Evolutionary conservation across 2,329 filamentous ascomycete species (phyloP), one percentile per base, ranked within the genome.

Genomic region (Aspergillus novofumigatus): DNA sequence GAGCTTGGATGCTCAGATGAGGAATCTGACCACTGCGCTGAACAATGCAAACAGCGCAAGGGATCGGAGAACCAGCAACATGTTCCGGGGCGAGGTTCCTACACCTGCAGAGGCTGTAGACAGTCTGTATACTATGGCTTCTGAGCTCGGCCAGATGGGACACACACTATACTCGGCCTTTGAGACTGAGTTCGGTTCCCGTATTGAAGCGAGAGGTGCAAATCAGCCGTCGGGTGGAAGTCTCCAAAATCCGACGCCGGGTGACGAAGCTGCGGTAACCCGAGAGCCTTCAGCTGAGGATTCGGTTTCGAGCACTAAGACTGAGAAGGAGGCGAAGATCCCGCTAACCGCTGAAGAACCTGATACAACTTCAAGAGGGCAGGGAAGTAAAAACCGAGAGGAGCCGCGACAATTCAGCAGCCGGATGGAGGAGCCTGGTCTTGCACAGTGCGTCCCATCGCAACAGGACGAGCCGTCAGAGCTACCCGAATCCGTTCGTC

Each of bases 101-200:
- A 65, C 72, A 11, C 67, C 75, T 23, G 72, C 75, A 45, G 68
- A 71, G 56, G 62, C 76, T 14, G 67, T 75, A 7, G 67, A 71
- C 35, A 68, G 71, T 26, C 65, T 80, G 38, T 74, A 71, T 51
- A 68, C 61, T 53, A 71, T 80, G 62, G 71, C 76, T 3, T 63
- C 66, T n/a, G 75, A 77, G 49, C 62, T 79, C 48, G 73, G 74
- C 49, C 65, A 76, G 48, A 69, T 75, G 51, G 70, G 74, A 4
- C 67, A 69, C 50, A 72, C 72, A 8, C 59, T 78, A 20, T 73
- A 74, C 53, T 60, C 72, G 6, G 66, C 71, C 0, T 75, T 77
- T 49, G 72, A 75, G 55, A 58, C 64, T 14, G 72, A 74, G 49
- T 67, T 75, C 52, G 64, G 67, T 23, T 10, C 44, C 21, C 65